A percentile compares a stretch with the other conserved stretches of the same genome.
Conservation (phyloP, 2,329 filamentous ascomycete species). For the Neofusicoccum kwambonambiense region DNA sequence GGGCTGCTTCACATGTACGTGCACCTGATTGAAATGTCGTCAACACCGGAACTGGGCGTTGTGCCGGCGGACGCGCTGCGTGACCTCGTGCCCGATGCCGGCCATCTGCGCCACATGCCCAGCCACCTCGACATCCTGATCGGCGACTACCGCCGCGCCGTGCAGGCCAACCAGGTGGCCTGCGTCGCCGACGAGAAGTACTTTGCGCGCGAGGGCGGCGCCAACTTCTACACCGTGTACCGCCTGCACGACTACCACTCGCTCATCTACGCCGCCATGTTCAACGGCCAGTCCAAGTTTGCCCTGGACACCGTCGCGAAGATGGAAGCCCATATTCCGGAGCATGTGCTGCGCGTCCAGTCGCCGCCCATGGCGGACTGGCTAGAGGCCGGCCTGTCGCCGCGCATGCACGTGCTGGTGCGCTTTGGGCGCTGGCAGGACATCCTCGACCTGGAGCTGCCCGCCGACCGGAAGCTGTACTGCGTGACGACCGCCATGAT, state of each 20-base stretch:
- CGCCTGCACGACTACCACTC: constrained; percentile 74
- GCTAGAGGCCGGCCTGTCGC: constrained; percentile 68
- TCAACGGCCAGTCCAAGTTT: constrained; percentile 63
- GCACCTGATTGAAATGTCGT: constrained; percentile 76
- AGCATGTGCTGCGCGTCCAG: constrained; percentile 61
- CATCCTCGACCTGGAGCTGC: constrained; percentile 57
- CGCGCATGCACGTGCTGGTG: constrained; percentile 67
- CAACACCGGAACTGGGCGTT: constrained; percentile 61
- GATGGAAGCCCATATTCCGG: constrained; percentile 63
- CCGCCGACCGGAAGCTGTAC: constrained; percentile 61
- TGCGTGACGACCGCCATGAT: constrained; percentile 67
- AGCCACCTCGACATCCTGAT: constrained; percentile 72
- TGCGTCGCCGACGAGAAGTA: constrained; percentile 68
- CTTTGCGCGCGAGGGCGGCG: constrained; percentile 56
- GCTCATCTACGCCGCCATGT: constrained; percentile 74
- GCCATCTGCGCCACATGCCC: constrained; percentile 75
- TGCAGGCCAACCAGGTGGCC: constrained; percentile 65
- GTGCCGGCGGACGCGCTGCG: constrained; percentile 62
- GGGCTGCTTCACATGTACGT: constrained; percentile 75
- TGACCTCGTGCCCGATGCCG: constrained; percentile 65
- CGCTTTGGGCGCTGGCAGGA: constrained; percentile 73
- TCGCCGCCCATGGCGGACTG: constrained; percentile 77
- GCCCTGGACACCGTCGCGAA: constrained; percentile 60
- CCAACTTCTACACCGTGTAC: constrained; percentile 77
- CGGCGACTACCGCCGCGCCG: constrained; percentile 67